Percentiles rank a stretch among this genome's conserved stretches.
phyloP scores from a whole-genome alignment of 441 rosid genomes.

The Pelargonium australe region DNA sequence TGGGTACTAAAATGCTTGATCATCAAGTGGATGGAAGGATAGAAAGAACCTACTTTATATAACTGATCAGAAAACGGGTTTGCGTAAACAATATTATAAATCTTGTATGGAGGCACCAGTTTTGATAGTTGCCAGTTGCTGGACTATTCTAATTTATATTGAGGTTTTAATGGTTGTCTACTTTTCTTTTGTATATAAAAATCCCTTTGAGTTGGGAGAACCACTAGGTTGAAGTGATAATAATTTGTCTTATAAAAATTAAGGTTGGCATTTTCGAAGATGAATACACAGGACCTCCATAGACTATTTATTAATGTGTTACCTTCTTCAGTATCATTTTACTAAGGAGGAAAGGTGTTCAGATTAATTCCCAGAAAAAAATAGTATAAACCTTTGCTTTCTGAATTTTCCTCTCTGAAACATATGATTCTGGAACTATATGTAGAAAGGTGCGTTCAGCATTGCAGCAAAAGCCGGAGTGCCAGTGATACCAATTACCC shows the following conservation, averaged over 20 bases:
- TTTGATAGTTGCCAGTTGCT: not conserved
- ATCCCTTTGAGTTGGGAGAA: not conserved
- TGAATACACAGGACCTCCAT: not conserved
- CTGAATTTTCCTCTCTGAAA: conserved; percentile 10
- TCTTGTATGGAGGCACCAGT: not conserved
- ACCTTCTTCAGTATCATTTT: not conserved
- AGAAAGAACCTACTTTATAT: not conserved
- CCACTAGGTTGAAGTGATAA: not conserved
- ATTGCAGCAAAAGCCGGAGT: conserved; percentile 77
- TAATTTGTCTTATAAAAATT: not conserved
- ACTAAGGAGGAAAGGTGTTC: not conserved
- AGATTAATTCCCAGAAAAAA: no score
- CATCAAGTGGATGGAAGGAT: not conserved
- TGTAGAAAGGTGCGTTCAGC: conserved; percentile 88
- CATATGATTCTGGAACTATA: conserved; percentile 20
- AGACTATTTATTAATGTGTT: not conserved
- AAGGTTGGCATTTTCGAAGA: not conserved
- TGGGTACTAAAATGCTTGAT: not conserved
- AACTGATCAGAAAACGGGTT: no score
- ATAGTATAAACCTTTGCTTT: not conserved
- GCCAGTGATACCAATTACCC: conserved; percentile 72
- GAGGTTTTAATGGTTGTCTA: not conserved
- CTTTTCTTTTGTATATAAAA: not conserved
- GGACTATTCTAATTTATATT: not conserved
- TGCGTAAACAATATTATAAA: not conserved